Conservation (phyloP, 345 rosid genomes). For the Eucalyptus globulus region DNA sequence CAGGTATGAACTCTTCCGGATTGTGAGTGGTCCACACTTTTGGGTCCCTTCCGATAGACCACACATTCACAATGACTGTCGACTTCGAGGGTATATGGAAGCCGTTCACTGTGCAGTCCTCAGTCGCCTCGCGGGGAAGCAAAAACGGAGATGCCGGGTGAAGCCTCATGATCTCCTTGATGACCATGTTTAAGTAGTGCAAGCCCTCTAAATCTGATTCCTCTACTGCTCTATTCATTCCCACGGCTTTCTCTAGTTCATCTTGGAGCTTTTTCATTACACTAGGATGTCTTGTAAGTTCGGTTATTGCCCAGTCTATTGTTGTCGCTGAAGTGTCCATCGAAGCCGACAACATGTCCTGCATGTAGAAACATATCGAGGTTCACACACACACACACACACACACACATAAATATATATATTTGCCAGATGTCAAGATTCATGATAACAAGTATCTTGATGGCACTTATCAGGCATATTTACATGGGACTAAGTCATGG, state of each 20-base stretch:
- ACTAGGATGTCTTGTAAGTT: constrained; percentile 17
- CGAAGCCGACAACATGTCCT: constrained; percentile 14
- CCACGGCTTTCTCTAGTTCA: constrained; percentile 21
- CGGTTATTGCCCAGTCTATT: constrained; percentile 18
- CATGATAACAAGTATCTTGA: neutral
- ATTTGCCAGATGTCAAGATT: neutral
- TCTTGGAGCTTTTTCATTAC: constrained; percentile 16
- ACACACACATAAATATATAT: neutral
- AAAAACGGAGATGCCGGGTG: constrained; percentile 30
- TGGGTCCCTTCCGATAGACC: constrained; percentile 34
- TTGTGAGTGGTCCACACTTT: constrained; percentile 7
- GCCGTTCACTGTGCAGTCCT: constrained; percentile 15
- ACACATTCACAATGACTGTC: constrained; percentile 8
- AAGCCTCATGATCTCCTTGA: constrained; percentile 31
- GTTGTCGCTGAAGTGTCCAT: constrained; percentile 19
- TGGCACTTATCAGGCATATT: neutral
- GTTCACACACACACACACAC: neutral
- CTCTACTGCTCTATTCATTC: constrained; percentile 21
- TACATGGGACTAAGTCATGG: neutral
- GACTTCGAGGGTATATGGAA: constrained; percentile 19
- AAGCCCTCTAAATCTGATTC: constrained; percentile 26
- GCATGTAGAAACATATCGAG: neutral
- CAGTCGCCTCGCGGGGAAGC: constrained; percentile 10
- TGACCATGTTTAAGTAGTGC: constrained; percentile 23
- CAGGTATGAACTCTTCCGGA: constrained; percentile 20